Percentiles rank a stretch among this genome's conserved stretches.
Evolutionary conservation across 164 flowering plant genomes (phyloP).

Genomic region (Magnolia changhungtana): DNA sequence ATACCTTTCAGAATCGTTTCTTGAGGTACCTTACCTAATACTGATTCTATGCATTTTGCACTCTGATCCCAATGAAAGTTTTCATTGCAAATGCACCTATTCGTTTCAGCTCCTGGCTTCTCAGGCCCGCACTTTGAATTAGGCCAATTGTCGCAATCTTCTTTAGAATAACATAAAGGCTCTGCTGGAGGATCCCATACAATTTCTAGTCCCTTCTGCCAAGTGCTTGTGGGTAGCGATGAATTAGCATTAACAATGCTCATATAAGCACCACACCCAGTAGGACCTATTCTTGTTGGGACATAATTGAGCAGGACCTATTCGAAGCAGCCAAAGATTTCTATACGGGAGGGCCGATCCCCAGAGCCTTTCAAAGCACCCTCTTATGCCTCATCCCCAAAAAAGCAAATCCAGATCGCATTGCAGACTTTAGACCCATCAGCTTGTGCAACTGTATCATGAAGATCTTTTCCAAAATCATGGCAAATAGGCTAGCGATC

Average conservation of each 20-base stretch:
- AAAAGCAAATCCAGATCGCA: too few species aligned
- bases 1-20: neutral
- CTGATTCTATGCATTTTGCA: neutral
- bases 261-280: neutral
- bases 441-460: too few species aligned
- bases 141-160: neutral
- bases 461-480: too few species aligned
- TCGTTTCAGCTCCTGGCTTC: too few species aligned
- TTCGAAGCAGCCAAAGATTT: too few species aligned
- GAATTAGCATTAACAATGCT: neutral
- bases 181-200: neutral
- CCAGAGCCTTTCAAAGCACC: too few species aligned
- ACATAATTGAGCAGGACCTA: too few species aligned
- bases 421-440: too few species aligned
- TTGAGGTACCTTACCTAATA: neutral
- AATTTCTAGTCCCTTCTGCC: neutral
- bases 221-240: neutral
- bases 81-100: conserved; percentile 3
- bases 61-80: neutral
- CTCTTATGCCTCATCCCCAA: too few species aligned
- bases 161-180: neutral
- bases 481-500: too few species aligned
- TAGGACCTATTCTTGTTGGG: too few species aligned
- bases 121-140: neutral
- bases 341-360: too few species aligned